Conservation (phyloP, 768 basidiomycete species). For the Trichaptum fuscoviolaceum region DNA sequence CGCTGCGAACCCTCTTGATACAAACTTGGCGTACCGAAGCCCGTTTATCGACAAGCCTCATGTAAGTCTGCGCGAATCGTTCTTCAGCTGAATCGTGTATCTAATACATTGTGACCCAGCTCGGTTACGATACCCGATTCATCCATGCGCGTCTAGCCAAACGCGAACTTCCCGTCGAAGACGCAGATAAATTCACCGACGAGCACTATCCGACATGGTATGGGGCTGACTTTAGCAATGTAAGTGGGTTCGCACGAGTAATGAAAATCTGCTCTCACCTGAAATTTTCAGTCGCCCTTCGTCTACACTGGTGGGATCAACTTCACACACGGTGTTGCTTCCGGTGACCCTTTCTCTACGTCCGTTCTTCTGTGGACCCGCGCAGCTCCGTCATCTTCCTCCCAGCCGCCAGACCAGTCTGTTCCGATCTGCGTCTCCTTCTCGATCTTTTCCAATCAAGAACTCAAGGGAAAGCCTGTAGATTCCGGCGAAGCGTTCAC, state of each 20-base stretch:
- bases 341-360: constrained; percentile 43
- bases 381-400: constrained; percentile 31
- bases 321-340: constrained; percentile 36
- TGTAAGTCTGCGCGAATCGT: constrained; percentile 18
- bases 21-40: constrained; percentile 37
- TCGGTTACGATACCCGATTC: constrained; percentile 31
- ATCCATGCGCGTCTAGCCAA: constrained; percentile 34
- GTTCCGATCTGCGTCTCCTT: constrained; percentile 47
- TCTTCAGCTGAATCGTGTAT: neutral
- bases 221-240: constrained; percentile 44
- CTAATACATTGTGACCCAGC: constrained; percentile 21
- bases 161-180: constrained; percentile 26
- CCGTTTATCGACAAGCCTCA: constrained; percentile 26
- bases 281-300: constrained; percentile 31
- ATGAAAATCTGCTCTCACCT: neutral
- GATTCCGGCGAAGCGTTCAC: constrained; percentile 49
- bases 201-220: constrained; percentile 47
- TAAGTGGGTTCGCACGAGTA: constrained; percentile 15
- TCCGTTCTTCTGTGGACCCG: constrained; percentile 57
- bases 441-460: constrained; percentile 34
- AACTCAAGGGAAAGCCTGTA: constrained; percentile 29
- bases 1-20: constrained; percentile 19
- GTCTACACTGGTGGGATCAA: constrained; percentile 47
- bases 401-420: constrained; percentile 37
- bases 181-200: constrained; percentile 37